phyloP scores from a whole-genome alignment of 2,329 filamentous ascomycete genomes.

The Seiridium unicorne region DNA sequence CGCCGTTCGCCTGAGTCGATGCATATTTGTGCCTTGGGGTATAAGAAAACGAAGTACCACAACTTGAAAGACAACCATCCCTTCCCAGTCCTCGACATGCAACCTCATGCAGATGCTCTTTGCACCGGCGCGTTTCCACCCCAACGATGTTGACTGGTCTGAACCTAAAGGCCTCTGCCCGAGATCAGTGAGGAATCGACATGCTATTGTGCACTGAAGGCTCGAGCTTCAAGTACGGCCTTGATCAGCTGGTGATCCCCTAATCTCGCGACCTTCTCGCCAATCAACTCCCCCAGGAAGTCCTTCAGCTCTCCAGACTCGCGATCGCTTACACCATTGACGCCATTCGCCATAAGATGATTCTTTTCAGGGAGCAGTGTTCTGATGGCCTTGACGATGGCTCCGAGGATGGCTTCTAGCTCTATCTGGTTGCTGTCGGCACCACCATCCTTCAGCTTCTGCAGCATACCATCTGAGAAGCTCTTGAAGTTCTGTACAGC shows the following conservation, averaged over 20 bases:
- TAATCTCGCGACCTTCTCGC: constrained; percentile 43
- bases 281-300: constrained; percentile 55
- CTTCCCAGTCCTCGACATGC: not conserved
- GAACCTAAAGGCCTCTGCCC: no score
- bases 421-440: constrained; percentile 41
- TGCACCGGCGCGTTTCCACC: not conserved
- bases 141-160: not conserved
- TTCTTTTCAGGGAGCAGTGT: constrained; percentile 36
- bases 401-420: constrained; percentile 54
- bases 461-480: constrained; percentile 52
- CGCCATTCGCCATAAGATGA: constrained; percentile 34
- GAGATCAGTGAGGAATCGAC: no score
- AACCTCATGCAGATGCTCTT: not conserved
- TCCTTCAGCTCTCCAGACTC: constrained; percentile 48
- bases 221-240: constrained; percentile 53
- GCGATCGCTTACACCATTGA: constrained; percentile 37
- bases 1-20: constrained; percentile 4
- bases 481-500: constrained; percentile 55
- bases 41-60: not conserved
- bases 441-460: constrained; percentile 50
- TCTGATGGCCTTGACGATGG: constrained; percentile 52
- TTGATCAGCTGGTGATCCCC: constrained; percentile 47
- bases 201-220: constrained; percentile 35
- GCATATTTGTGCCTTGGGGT: not conserved
- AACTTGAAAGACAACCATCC: not conserved